A percentile compares a stretch with the other conserved stretches of the same genome.
Evolutionary conservation across 106 monocot species (phyloP).

Genomic region (Triglochin maritima): DNA sequence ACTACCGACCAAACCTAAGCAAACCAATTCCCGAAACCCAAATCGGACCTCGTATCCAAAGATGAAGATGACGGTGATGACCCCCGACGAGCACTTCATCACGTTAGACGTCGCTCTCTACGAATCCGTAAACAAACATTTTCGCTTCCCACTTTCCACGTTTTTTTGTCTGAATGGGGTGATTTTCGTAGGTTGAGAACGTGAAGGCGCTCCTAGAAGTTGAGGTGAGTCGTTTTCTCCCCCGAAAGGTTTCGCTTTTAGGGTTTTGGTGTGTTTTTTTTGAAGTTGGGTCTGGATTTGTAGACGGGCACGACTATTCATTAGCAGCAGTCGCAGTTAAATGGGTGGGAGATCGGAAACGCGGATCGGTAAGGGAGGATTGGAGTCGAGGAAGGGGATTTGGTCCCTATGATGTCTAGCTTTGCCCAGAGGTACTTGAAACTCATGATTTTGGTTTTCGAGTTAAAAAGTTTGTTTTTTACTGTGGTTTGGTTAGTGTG

Average conservation of each 20-base stretch:
- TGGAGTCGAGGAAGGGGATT: slow-evolving; percentile 69
- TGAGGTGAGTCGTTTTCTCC: slow-evolving; percentile 61
- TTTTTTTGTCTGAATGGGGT: neutral
- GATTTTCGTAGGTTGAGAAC: slow-evolving; percentile 70
- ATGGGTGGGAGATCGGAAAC: slow-evolving; percentile 17
- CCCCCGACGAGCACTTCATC: slow-evolving; percentile 75
- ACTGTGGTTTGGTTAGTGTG: neutral
- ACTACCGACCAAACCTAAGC: too few relatives aligned
- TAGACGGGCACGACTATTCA: slow-evolving; percentile 57
- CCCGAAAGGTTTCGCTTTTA: too few relatives aligned
- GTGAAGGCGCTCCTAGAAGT: slow-evolving; percentile 98
- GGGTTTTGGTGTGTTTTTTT: too few relatives aligned
- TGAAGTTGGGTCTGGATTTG: too few relatives aligned
- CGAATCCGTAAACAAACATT: slow-evolving; percentile 47
- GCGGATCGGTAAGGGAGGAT: slow-evolving; percentile 26
- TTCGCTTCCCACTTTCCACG: neutral
- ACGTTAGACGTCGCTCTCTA: slow-evolving; percentile 71
- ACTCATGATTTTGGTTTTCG: neutral
- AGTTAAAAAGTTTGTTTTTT: slow-evolving; percentile 7
- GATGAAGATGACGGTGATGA: slow-evolving; percentile 99
- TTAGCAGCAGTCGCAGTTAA: slow-evolving; percentile 39
- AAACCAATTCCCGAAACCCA: too few relatives aligned
- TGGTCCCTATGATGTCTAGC: slow-evolving; percentile 47
- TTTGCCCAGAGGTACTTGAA: neutral
- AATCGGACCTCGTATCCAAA: too few relatives aligned